A percentile compares a stretch with the other conserved stretches of the same genome.
phyloP scores from a whole-genome alignment of 768 basidiomycete genomes.

The Calocera viscosa region DNA sequence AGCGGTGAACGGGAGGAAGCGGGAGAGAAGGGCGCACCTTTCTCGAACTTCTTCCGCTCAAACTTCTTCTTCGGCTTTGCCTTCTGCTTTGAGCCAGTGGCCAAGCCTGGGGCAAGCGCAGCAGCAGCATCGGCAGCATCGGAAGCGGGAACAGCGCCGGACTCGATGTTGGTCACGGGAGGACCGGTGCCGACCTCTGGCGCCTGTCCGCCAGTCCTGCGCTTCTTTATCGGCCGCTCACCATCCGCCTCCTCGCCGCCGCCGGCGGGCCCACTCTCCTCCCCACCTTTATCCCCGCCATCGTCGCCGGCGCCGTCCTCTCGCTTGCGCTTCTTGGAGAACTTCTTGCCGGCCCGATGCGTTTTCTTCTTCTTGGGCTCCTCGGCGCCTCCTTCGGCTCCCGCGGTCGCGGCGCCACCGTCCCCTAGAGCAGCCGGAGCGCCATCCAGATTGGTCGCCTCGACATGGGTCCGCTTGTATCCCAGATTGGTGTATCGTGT shows the following conservation, averaged over 20 bases:
- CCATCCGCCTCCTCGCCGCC: constrained; percentile 21
- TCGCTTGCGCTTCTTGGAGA: constrained; percentile 37
- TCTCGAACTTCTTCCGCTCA: constrained; percentile 21
- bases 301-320: constrained; percentile 34
- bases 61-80: constrained; percentile 20
- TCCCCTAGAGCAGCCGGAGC: neutral
- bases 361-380: constrained; percentile 42
- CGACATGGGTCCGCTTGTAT: constrained; percentile 56
- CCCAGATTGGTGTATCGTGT: constrained; percentile 63
- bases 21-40: constrained; percentile 9
- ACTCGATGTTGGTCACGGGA: neutral
- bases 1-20: neutral
- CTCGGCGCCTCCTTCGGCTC: constrained; percentile 14
- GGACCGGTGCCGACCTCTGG: neutral
- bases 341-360: constrained; percentile 4
- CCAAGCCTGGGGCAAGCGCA: neutral
- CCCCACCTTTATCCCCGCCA: constrained; percentile 20
- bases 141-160: neutral
- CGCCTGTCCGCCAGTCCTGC: constrained; percentile 12
- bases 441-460: constrained; percentile 32
- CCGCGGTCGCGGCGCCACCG: neutral
- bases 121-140: neutral
- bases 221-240: constrained; percentile 11
- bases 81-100: neutral
- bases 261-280: constrained; percentile 17